A percentile compares a stretch with the other conserved stretches of the same genome.
These are phyloP conservation scores for Garcia nutans DNA, from an alignment of 345 rosid species.

Conservation along the genomic window DNA sequence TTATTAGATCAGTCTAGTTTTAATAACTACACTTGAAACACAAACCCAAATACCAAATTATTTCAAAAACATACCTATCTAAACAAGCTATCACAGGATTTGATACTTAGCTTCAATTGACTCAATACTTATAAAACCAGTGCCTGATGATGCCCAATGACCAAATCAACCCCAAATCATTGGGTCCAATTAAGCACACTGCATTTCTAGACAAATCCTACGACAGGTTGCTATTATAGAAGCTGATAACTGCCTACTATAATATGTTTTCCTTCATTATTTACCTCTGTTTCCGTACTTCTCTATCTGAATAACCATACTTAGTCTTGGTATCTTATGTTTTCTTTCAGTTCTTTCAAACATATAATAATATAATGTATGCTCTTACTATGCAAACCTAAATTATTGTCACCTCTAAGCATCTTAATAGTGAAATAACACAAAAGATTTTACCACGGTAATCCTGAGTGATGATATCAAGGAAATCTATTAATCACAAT, in stretches of 20 bases:
- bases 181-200: background rate
- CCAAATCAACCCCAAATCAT: background rate
- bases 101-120: background rate
- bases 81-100: background rate
- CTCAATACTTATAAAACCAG: background rate
- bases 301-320: too few relatives aligned
- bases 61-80: too few relatives aligned
- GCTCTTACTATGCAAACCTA: background rate
- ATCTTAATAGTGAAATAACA: background rate
- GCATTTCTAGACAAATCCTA: background rate
- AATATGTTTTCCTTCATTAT: background rate
- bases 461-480: background rate
- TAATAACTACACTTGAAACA: too few relatives aligned
- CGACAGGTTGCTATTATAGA: background rate
- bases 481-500: background rate
- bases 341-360: background rate
- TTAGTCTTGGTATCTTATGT: background rate
- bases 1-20: too few relatives aligned
- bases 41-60: too few relatives aligned
- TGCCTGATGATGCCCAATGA: background rate
- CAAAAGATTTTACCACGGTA: background rate
- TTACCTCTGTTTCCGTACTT: too few relatives aligned
- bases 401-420: background rate
- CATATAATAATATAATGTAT: background rate
- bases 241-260: background rate